Percentiles rank a stretch among this genome's conserved stretches.
phyloP scores from a whole-genome alignment of 140 eudicot species.

The Ambrosia hybrid region DNA sequence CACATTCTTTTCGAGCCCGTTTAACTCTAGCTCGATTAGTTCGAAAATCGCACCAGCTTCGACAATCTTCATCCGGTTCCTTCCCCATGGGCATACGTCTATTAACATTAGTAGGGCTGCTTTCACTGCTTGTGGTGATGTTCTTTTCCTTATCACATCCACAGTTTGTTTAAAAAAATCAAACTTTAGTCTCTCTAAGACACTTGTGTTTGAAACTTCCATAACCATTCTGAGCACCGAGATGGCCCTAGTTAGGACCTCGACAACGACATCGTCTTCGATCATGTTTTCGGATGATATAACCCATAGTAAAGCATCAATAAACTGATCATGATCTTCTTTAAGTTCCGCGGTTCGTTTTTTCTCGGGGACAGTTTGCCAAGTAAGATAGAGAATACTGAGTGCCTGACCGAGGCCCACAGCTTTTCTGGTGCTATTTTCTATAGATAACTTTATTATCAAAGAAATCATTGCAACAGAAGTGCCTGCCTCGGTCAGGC shows the following conservation, averaged over 20 bases:
- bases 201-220: slow-evolving; percentile 35
- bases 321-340: slow-evolving; percentile 37
- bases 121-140: slow-evolving; percentile 44
- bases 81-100: slow-evolving; percentile 54
- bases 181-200: slow-evolving; percentile 40
- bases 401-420: slow-evolving; percentile 45
- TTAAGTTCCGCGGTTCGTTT: slow-evolving; percentile 17
- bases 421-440: slow-evolving; percentile 3
- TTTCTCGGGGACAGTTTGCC: slow-evolving; percentile 38
- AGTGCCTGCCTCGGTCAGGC: slow-evolving; percentile 51
- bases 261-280: slow-evolving; percentile 6
- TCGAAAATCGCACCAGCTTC: slow-evolving; percentile 61
- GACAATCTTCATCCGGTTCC: slow-evolving; percentile 56
- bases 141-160: slow-evolving; percentile 21
- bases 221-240: slow-evolving; percentile 31
- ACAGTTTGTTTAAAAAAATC: slow-evolving; percentile 44
- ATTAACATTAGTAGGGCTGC: slow-evolving; percentile 42
- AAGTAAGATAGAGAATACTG: slow-evolving; percentile 43
- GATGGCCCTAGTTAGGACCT: slow-evolving; percentile 37
- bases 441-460: slow-evolving; percentile 30
- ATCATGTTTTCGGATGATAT: slow-evolving; percentile 20
- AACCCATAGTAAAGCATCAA: slow-evolving; percentile 50
- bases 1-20: slow-evolving; percentile 32
- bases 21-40: slow-evolving; percentile 58
- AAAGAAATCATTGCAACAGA: slow-evolving; percentile 40